Evolutionary conservation across 192 early-diverging fungal species (phyloP), one percentile per base, ranked within the genome.

Genomic region (Mortierella alpina): DNA sequence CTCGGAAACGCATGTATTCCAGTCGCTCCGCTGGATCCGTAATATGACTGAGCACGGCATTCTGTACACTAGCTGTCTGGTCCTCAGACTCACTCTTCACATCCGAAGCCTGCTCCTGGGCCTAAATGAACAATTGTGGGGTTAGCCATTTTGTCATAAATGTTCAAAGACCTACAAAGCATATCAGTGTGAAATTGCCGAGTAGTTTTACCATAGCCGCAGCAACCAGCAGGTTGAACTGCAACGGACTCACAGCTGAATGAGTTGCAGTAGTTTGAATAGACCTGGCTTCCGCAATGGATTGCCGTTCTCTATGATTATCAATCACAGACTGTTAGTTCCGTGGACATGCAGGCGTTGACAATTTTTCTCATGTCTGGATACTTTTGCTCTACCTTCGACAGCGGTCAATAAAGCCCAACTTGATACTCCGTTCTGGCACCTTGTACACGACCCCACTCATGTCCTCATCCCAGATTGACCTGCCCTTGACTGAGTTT

Each of bases 351-450:
- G 31, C 31, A 31, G 1, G 31, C 1, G 31, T 31, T 31, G 31
- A 31, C 31, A 31, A 31, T 31, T 31, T 31, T 31, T 3, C 31
- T 31, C 31, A 3, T 31, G 1, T 3, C 31, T 31, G 31, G 31
- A 31, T 31, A 31, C 31, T 17, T n/a, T 65, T 68, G 72, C 31
- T 31, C 31, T 31, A 87, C 86, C 69, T 82, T 68, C 63, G 65
- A 14, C 65, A 64, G 31, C 79, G 75, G 55, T 85, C 67, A 5
- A 84, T 63, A 66, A 84, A 84, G 59, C 75, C 70, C 14, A 78
- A 56, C 50, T 87, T 83, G 47, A 87, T 82, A 22, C 75, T 74
- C 12, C 70, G 22, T 53, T 71, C 82, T n/a, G 86, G 84, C 9
- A 87, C 44, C 49, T 66, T 63, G 61, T 82, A 87, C 5, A 84